A percentile compares a stretch with the other conserved stretches of the same genome.
phyloP scores from a whole-genome alignment of 2,329 filamentous ascomycete species.

The Diplodia seriata region DNA sequence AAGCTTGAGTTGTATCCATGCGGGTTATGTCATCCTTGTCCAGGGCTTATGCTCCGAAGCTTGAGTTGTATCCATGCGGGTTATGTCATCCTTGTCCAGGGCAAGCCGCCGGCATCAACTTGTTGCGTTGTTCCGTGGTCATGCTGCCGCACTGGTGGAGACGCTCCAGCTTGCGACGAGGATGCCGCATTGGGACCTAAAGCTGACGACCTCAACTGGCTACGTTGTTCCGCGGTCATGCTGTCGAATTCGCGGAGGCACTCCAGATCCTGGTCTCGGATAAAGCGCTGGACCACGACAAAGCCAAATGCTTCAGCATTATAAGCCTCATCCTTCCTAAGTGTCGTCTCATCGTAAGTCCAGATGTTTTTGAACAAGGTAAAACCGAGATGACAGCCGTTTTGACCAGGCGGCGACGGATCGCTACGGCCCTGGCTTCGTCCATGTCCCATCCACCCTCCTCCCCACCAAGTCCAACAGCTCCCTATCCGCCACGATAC shows the following conservation, averaged over 20 bases:
- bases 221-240: neutral
- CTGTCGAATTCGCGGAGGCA: neutral
- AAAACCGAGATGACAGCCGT: neutral
- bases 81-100: too few relatives aligned
- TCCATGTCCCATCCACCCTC: constrained; percentile 61
- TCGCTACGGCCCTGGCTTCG: neutral
- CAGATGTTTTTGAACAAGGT: neutral
- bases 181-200: neutral
- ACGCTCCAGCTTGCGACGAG: too few relatives aligned
- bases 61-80: too few relatives aligned
- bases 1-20: too few relatives aligned
- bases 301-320: neutral
- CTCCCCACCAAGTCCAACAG: constrained; percentile 61
- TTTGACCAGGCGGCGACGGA: neutral
- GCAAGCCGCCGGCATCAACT: too few relatives aligned
- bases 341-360: neutral
- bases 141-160: too few relatives aligned
- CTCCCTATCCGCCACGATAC: constrained; percentile 60
- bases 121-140: too few relatives aligned
- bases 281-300: constrained; percentile 14
- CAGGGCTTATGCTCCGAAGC: too few relatives aligned
- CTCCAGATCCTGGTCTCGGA: constrained; percentile 9
- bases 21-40: too few relatives aligned
- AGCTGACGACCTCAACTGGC: too few relatives aligned
- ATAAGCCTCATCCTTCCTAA: neutral